phyloP scores from a whole-genome alignment of 371 early-diverging fungal genomes.

The Lichtheimia ramosa region DNA sequence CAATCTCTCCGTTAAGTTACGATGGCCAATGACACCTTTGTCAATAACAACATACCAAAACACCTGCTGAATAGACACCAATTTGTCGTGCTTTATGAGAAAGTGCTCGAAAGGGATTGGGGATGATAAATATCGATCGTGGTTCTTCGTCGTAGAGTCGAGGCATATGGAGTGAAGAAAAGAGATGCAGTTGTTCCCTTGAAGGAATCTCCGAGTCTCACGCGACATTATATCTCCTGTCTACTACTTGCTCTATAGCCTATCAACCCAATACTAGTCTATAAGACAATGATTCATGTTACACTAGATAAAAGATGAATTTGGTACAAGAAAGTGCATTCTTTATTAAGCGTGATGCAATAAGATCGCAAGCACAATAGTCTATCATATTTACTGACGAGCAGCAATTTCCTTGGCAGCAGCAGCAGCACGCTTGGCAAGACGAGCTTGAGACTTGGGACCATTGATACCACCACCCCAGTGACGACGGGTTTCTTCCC shows the following conservation, averaged over 20 bases:
- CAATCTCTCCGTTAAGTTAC: not conserved
- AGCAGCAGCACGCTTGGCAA: constrained; percentile 76
- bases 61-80: constrained; percentile 55
- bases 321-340: too few species aligned
- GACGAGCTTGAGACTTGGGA: constrained; percentile 85
- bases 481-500: constrained; percentile 84
- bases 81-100: constrained; percentile 55
- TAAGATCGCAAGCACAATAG: too few species aligned
- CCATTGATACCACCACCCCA: constrained; percentile 99
- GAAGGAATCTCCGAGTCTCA: too few species aligned
- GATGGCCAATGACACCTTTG: not conserved
- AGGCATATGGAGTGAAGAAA: constrained; percentile 9
- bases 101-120: constrained; percentile 41
- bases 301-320: too few species aligned
- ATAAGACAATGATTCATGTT: too few species aligned
- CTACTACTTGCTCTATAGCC: too few species aligned
- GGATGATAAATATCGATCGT: constrained; percentile 42
- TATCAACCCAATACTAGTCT: too few species aligned
- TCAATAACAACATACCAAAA: constrained; percentile 35
- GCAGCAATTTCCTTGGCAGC: constrained; percentile 68
- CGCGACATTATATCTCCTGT: too few species aligned
- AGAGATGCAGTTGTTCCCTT: not conserved
- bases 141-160: constrained; percentile 40
- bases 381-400: constrained; percentile 38
- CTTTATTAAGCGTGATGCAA: too few species aligned